Evolutionary conservation across 2,329 filamentous ascomycete genomes (phyloP), one percentile per base, ranked within the genome.

Genomic region (Fusarium odoratissimum): DNA sequence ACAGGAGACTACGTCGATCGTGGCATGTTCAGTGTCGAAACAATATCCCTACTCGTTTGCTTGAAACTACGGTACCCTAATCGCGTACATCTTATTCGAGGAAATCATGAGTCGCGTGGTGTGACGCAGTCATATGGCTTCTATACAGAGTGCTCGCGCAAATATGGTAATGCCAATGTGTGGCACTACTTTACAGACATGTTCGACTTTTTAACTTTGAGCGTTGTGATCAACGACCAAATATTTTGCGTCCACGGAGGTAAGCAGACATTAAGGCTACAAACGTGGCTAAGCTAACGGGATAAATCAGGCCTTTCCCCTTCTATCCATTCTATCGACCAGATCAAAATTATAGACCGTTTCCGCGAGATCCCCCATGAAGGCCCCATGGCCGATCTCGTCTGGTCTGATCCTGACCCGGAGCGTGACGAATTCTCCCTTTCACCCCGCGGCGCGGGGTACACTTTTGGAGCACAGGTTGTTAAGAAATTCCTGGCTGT

Each of bases 101-200:
- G 96, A 76, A 99, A 99, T 83, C 96, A 99, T 84, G 96, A 99
- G 84, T 97, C 95, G 64, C 92, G 96, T 77, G 96, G 96, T 78
- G 96, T 99, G 60, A 99, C 96, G 16, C 96, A 99, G 83, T 98
- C 95, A 33, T 99, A 99, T 83, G 96, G 96, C 64, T 99, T 99
- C 85, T 99, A 99, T 82, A 98, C 96, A 28, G 96, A 99, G 81
- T 99, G 96, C 83, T 95, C 93, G 25, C 92, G 96, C 76, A 99
- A 99, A 84, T 99, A 99, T 83, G 96, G 96, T 81, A 98, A 97
- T 80, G 95, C 96, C 72, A 98, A 96, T 78, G 96, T 99, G 28
- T 99, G 96, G 96, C 96, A 99, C 83, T 96, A 98, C 82, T 99
- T 99, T 81, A 99, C 96, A 74, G 96, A 99, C 84, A 98, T 99